A percentile compares a stretch with the other conserved stretches of the same genome.
phyloP scores from a whole-genome alignment of 805 yeast genomes.

The Dipodascus albidus region DNA sequence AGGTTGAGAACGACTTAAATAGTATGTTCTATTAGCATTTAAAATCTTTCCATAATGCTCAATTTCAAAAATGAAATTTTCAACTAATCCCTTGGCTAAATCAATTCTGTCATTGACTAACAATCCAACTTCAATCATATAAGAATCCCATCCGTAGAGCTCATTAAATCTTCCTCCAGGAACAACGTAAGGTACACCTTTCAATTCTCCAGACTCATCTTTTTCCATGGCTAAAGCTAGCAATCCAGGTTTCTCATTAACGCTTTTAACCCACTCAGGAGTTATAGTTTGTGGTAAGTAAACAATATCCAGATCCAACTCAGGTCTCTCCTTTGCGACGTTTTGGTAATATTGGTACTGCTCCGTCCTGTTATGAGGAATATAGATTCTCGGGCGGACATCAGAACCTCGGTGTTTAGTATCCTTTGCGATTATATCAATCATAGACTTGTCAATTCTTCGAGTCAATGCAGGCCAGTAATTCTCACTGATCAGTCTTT shows the following conservation, averaged over 20 bases:
- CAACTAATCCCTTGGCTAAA: slow-evolving; percentile 81
- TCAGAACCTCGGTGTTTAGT: slow-evolving; percentile 58
- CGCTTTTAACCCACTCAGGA: slow-evolving; percentile 62
- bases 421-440: slow-evolving; percentile 64
- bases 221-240: slow-evolving; percentile 65
- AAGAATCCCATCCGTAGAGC: slow-evolving; percentile 96
- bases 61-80: slow-evolving; percentile 84
- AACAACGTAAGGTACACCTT: slow-evolving; percentile 76
- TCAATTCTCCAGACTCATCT: slow-evolving; percentile 39
- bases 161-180: slow-evolving; percentile 98
- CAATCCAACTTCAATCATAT: slow-evolving; percentile 80
- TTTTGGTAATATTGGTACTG: slow-evolving; percentile 58
- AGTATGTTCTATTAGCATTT: slow-evolving; percentile 89
- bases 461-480: slow-evolving; percentile 80
- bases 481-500: slow-evolving; percentile 58
- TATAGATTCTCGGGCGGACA: slow-evolving; percentile 63
- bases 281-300: slow-evolving; percentile 66
- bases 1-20: slow-evolving; percentile 87
- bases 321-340: slow-evolving; percentile 44
- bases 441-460: slow-evolving; percentile 46
- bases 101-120: slow-evolving; percentile 53
- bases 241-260: slow-evolving; percentile 76
- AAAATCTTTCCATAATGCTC: slow-evolving; percentile 82
- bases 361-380: slow-evolving; percentile 58
- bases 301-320: slow-evolving; percentile 55